Evolutionary conservation across 495 filamentous ascomycete species (phyloP), one percentile per base, ranked within the genome.

Genomic region (Penicillium subrubescens): DNA sequence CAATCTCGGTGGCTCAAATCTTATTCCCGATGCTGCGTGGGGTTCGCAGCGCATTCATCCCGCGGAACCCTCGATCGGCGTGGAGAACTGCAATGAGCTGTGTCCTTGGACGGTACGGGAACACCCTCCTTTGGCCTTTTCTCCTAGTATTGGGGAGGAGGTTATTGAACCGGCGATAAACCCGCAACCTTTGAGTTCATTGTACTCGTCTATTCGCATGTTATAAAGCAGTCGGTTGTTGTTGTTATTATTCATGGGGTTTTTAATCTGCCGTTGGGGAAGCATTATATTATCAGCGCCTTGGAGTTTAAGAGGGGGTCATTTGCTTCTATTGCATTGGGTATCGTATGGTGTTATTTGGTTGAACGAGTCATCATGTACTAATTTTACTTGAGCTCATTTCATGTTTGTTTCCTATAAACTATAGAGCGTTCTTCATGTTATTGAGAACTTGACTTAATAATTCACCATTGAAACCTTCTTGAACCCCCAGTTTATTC

Each of bases 41-140:
- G 79, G 70, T 11, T 59, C 66, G 12, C 79, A 81, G 59, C 70
- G 80, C 51, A 79, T 81, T 10, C 80, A 82, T 57, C 80, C 80
- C 2, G 77, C 76, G 8, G 78, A 78, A 48, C 69, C 73, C 0
- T 64, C 73, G 6, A 67, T 80, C 21, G 67, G 73, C 55, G 63
- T 77, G 61, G 74, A 79, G n/a, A 81, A 78, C 55, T 81, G 77
- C 68, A 76, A 75, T 62, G 77, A 80, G 67, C 69, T 80, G 15
- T 82, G 79, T 60, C 79, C 79, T 6, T 82, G 79, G 79, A 80
- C 79, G 4, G 66, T 81, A 4, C 75, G 78, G 23, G 76, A 79
- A 57, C 80, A 81, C 50, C 79, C 80, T 29, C 71, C 75, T 8
- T 75, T 74, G 5, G 62, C 64, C 7, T 74, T 76, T 50, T 57